Percentiles rank a stretch among this genome's conserved stretches.
Conservation (phyloP, 208 protist species). For the Acanthamoeba castellanii region DNA sequence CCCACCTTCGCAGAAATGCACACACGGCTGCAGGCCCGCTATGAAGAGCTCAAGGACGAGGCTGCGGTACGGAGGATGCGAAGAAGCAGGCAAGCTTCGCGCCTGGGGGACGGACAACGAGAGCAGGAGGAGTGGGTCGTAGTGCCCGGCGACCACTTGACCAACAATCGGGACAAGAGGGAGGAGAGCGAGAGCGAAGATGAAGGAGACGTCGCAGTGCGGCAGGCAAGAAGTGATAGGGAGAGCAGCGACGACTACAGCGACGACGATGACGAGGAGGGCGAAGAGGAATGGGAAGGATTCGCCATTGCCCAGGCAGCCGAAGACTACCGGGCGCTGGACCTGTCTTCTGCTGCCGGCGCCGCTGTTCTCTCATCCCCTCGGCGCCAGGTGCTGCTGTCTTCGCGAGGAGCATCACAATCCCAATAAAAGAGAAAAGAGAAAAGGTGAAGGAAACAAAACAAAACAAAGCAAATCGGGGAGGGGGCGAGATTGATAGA, state of each 20-base stretch:
- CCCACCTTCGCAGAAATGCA: constrained; percentile 14
- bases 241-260: background rate
- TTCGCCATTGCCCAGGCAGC: background rate
- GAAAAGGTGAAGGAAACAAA: too few species aligned
- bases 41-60: constrained; percentile 67
- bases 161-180: background rate
- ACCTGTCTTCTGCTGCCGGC: background rate
- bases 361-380: background rate
- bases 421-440: too few species aligned
- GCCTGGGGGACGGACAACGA: background rate
- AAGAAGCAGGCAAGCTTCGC: background rate
- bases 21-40: constrained; percentile 26
- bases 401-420: too few species aligned
- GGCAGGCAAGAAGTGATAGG: background rate
- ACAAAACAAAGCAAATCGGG: too few species aligned
- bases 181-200: too few species aligned
- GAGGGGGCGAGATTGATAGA: too few species aligned
- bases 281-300: background rate
- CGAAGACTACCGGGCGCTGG: background rate
- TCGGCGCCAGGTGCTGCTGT: too few species aligned
- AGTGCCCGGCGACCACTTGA: too few species aligned
- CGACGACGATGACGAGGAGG: background rate
- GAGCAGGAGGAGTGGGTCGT: too few species aligned
- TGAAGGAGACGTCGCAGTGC: background rate
- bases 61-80: background rate